Evolutionary conservation across 2,329 filamentous ascomycete species (phyloP), one percentile per base, ranked within the genome.

Genomic region (Fusarium pseudoanthophilum): DNA sequence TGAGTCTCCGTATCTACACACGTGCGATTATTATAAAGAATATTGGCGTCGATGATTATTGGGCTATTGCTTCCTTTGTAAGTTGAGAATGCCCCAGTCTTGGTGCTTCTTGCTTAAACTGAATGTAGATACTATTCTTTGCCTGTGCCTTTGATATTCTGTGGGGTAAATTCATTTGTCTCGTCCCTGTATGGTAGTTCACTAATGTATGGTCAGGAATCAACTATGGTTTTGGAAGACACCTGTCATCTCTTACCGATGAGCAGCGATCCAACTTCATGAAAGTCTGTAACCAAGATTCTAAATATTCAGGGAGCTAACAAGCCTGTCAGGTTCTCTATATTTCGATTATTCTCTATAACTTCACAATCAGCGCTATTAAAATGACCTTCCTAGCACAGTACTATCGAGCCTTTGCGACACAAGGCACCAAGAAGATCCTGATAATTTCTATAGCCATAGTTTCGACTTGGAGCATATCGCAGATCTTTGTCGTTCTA

Each of bases 131-230:
- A 40, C 21, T n/a, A n/a, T 15, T 40, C 13, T 40, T 40, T n/a
- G 39, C 39, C 21, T 40, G 39, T 40, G 39, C 39, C 8, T 40
- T 40, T 40, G 39, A 40, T 21, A 40, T 40, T 9, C 39, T 40
- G 21, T 40, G 39, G 39, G 39, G 39, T 40, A n/a, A n/a, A 5
- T 40, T n/a, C 13, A 5, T n/a, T 9, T 3, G 21, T 15, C 13
- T 3, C 13, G 14, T n/a, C 21, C 4, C 21, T 0, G 2, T 14
- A n/a, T 40, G 1, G 13, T 13, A n/a, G 21, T 40, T 5, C n/a
- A 40, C 7, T 40, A n/a, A 40, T n/a, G 21, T 20, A 40, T n/a
- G 13, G 21, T 15, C 21, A 40, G 39, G 39, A 40, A 40, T 40
- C 39, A n/a, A 40, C 4, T 40, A 40, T 40, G 39, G 39, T 15